Base-by-base conservation (phyloP, 805 yeast species). In the Candida loeiensis region DNA sequence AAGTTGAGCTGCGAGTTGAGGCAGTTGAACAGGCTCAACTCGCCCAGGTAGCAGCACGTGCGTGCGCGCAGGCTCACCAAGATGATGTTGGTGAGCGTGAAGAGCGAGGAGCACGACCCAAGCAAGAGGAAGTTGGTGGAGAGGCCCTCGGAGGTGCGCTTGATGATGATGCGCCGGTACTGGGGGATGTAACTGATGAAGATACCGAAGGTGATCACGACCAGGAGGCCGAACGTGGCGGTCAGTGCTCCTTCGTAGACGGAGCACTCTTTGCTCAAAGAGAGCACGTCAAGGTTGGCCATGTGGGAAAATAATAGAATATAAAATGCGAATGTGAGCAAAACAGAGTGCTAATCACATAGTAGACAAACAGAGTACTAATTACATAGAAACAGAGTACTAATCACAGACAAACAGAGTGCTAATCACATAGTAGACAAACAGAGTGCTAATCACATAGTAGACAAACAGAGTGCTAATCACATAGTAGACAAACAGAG, bases 181-280 rank as follows among this genome's bases (percentile, higher is more conserved):
- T 87, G 96, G 0, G 95, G 95, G 3, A 81, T 39, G 55, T 87
- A 87, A 32, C 91, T 82, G 8, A 72, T 49, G 24, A 80, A 75
- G 6, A 87, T 85, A 3, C 89, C 95, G 2, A 76, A 36, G 0
- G 88, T 80, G 24, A 87, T 72, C 4, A 66, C 36, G 0, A 76
- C 43, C 19, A 86, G 76, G 8, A 79, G 50, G 2, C 62, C 49
- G 34, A 83, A 74, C 44, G 74, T 76, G 22, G 68, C 46, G 1
- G 51, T 50, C 1, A 80, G 72, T 0, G 85, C 84, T n/a, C 71
- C 63, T 35, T 64, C 63, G 52, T 63, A 78, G 11, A 66, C 61
- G 1, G 61, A 45, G 51, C 82, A 78, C 17, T 37, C 35, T n/a
- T 42, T 34, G 17, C 38, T 37, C 13, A 19, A 12, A 16, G 12